These are phyloP conservation scores for Talaromyces sp. DNA, from an alignment of 2,329 filamentous ascomycete genomes.

Conservation along the genomic window DNA sequence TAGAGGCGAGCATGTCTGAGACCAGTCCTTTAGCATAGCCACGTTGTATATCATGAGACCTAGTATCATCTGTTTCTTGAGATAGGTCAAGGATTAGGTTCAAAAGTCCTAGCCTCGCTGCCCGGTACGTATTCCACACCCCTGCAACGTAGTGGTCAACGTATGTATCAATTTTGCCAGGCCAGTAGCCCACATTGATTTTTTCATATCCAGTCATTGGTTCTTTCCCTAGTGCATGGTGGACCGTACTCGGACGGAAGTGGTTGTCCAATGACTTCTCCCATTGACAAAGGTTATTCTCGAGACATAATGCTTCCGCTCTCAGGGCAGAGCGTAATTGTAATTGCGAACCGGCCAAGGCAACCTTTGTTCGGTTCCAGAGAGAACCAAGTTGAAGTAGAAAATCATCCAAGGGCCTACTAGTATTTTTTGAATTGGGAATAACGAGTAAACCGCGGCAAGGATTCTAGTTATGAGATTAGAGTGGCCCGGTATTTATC, in stretches of 20 bases:
- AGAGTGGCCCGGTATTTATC: not conserved
- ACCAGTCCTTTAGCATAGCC: not conserved
- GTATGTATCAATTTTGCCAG: slow-evolving; percentile 1
- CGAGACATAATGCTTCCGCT: not conserved
- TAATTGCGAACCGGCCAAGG: not conserved
- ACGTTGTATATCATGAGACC: not conserved
- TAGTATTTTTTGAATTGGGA: not conserved
- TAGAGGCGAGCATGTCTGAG: not conserved
- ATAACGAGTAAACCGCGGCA: not conserved
- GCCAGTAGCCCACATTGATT: not conserved
- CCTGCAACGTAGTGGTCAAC: slow-evolving; percentile 4
- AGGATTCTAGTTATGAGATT: not conserved
- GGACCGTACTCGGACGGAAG: not conserved
- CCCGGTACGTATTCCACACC: slow-evolving; percentile 6
- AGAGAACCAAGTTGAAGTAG: not conserved
- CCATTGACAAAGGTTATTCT: not conserved
- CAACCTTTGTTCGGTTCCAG: not conserved
- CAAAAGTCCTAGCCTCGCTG: not conserved
- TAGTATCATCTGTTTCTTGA: not conserved
- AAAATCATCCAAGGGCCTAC: not conserved
- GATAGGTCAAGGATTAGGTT: not conserved
- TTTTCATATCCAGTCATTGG: not conserved
- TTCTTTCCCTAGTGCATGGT: not conserved
- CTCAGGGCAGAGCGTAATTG: not conserved
- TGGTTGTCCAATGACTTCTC: not conserved